phyloP scores from a whole-genome alignment of 2,329 filamentous ascomycete genomes.

The Pseudogymnoascus pannorum region DNA sequence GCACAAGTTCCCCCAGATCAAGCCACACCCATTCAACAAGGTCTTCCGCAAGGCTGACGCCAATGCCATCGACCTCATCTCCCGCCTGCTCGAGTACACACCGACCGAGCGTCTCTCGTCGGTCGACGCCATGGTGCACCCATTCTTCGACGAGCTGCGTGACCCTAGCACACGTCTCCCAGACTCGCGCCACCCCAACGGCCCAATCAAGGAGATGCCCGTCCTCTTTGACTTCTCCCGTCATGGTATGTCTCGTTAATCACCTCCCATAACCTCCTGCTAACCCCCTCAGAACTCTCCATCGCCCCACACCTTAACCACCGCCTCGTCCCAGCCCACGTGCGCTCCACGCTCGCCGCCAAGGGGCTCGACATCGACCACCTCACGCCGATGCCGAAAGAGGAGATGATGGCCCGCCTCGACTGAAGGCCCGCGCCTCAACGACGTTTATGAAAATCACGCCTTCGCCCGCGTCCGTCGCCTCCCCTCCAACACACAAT shows the following conservation, averaged over 20 bases:
- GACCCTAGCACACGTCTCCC: slow-evolving; percentile 87
- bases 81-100: slow-evolving; percentile 89
- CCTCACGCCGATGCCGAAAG: slow-evolving; percentile 82
- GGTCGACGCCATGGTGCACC: slow-evolving; percentile 94
- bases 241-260: slow-evolving; percentile 65
- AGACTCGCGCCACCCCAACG: slow-evolving; percentile 84
- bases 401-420: slow-evolving; percentile 95
- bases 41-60: slow-evolving; percentile 95
- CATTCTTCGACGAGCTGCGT: slow-evolving; percentile 95
- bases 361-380: slow-evolving; percentile 89
- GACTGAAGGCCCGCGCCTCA: slow-evolving; percentile 55
- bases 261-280: slow-evolving; percentile 15
- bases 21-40: slow-evolving; percentile 98
- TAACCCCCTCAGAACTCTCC: slow-evolving; percentile 67
- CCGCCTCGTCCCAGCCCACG: slow-evolving; percentile 78
- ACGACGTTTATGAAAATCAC: slow-evolving; percentile 1
- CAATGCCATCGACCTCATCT: slow-evolving; percentile 92
- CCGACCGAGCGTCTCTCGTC: slow-evolving; percentile 90
- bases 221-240: slow-evolving; percentile 86
- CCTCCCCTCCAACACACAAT: neutral
- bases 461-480: neutral
- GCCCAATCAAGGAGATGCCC: slow-evolving; percentile 73
- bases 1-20: slow-evolving; percentile 99
- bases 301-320: slow-evolving; percentile 83
- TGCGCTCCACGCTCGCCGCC: slow-evolving; percentile 63